A percentile compares a stretch with the other conserved stretches of the same genome.
phyloP scores from a whole-genome alignment of 2,329 filamentous ascomycete species.

The Talaromyces sp. region DNA sequence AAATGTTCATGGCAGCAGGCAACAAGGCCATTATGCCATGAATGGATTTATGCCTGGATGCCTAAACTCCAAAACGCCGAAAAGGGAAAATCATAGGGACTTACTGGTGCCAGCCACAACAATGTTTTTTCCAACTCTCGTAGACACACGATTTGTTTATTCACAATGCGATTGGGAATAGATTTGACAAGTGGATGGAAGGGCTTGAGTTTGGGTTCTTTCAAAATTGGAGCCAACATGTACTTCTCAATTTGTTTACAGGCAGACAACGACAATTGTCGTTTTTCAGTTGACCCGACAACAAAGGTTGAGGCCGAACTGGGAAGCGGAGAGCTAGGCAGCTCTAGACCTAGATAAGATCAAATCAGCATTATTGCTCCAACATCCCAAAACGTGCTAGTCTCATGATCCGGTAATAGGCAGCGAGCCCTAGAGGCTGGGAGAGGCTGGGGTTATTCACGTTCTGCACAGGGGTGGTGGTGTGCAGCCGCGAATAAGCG shows the following conservation, averaged over 20 bases:
- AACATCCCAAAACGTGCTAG: too few relatives aligned
- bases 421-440: too few relatives aligned
- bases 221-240: conserved; percentile 76
- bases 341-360: too few relatives aligned
- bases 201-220: conserved; percentile 71
- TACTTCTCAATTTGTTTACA: conserved; percentile 77
- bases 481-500: too few relatives aligned
- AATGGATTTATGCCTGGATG: too few relatives aligned
- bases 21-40: too few relatives aligned
- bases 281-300: conserved; percentile 53
- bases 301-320: conserved; percentile 58
- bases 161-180: conserved; percentile 76
- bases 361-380: too few relatives aligned
- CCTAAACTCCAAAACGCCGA: not conserved
- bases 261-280: conserved; percentile 68
- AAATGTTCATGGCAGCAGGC: too few relatives aligned
- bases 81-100: conserved; percentile 54
- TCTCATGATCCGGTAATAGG: too few relatives aligned
- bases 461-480: too few relatives aligned
- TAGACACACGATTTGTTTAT: conserved; percentile 85
- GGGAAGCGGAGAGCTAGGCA: conserved; percentile 59
- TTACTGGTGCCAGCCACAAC: conserved; percentile 90
- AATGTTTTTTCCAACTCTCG: conserved; percentile 93
- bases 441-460: too few relatives aligned
- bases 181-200: conserved; percentile 80